Percentiles rank a stretch among this genome's conserved stretches.
These are phyloP conservation scores for Cryptococcus maquisensis DNA, from an alignment of 1,284 basidiomycete species.

Conservation along the genomic window DNA sequence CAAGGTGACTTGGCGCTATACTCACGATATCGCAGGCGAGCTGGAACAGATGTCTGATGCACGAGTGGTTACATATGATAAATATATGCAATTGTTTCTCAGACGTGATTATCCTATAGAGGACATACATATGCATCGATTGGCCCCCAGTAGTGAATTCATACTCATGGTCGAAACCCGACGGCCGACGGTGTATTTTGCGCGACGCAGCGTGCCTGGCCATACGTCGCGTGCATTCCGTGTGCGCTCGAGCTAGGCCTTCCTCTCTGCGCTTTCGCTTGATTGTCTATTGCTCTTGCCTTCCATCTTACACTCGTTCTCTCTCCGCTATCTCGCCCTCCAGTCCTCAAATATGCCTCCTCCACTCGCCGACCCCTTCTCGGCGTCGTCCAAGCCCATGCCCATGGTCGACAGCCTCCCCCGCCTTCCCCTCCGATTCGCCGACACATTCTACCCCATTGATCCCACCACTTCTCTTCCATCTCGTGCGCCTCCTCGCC, in stretches of 20 bases:
- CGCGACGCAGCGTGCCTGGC: too few species aligned
- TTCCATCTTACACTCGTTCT: neutral
- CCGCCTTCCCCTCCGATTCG: slow-evolving; percentile 39
- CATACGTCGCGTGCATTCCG: neutral
- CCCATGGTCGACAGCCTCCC: slow-evolving; percentile 33
- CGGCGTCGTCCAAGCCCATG: slow-evolving; percentile 42
- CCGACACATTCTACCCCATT: slow-evolving; percentile 33
- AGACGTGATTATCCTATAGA: neutral
- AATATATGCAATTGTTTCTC: neutral
- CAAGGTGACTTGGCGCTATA: too few species aligned
- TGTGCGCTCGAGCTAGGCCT: neutral
- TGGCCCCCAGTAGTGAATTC: too few species aligned
- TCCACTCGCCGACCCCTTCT: slow-evolving; percentile 35
- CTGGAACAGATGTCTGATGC: neutral
- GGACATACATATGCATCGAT: too few species aligned
- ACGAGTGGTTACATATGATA: neutral
- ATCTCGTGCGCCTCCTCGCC: neutral
- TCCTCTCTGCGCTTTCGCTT: too few species aligned
- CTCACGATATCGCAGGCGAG: too few species aligned
- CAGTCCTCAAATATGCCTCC: neutral
- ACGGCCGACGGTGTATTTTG: too few species aligned
- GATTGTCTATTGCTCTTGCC: neutral
- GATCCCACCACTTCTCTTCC: slow-evolving; percentile 17
- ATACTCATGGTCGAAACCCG: too few species aligned
- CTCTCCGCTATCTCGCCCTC: neutral